Base-by-base conservation (phyloP, 139 green algal genomes). In the Coccomyxa sp. region DNA sequence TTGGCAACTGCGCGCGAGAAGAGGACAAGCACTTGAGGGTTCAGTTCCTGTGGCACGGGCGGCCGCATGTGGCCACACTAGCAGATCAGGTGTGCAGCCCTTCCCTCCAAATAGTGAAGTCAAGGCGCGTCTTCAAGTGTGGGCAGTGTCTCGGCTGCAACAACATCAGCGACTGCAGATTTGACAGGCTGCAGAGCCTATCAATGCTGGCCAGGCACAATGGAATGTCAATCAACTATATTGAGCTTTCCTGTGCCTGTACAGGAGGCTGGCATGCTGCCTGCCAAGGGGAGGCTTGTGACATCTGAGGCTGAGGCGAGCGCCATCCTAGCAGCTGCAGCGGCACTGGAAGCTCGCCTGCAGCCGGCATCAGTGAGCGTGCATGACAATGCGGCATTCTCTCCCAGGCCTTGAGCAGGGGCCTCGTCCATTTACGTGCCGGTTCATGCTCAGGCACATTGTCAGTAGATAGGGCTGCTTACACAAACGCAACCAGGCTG, bases 1-100 rank as follows among this genome's bases (percentile, higher is more conserved):
- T 92, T 38, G 90, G 79, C 70, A 87, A 92, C 68, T 73, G 79
- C 1, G 78, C 78, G 7, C 88, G 84, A 7, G 71, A 41, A 36
- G 41, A 76, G 4, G 18, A 69, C 40, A 92, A 92, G 70, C n/a
- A 77, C 22, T 76, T 92, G 55, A 39, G 83, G 18, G 73, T 92
- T 2, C 78, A 69, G 31, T 92, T 78, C 77, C 38, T 85, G 22
- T 68, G 44, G 27, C 34, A 78, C 1, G 55, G 44, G 14, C n/a
- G 31, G 24, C 68, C 76, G 5, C 37, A 78, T 41, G n/a, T 70
- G 7, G 44, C 79, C 36, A 77, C 41, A 10, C 6, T 83, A 3
- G 36, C 35, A 8, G 79, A 83, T 7, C 14, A 71, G 78, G 78
- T 82, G n/a, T 2, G 69, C 10, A 7, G n/a, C 35, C 6, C 22